These are phyloP conservation scores for Rhynchosporium secalis DNA, from an alignment of 2,329 filamentous ascomycete species.

Conservation along the genomic window DNA sequence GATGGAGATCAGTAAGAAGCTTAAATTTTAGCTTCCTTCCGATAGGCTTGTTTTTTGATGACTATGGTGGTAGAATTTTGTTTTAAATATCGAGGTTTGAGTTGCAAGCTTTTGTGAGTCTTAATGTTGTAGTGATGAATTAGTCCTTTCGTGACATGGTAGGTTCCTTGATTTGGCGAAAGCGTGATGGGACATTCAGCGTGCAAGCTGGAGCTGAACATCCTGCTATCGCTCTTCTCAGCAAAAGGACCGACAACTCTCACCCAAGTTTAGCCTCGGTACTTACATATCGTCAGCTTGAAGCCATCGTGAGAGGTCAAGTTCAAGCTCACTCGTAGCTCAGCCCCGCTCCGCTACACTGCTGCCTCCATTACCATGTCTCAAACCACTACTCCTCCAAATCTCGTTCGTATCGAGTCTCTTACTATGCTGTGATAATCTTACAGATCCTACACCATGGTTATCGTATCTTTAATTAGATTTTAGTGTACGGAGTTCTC, in stretches of 20 bases:
- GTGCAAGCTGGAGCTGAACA: not conserved
- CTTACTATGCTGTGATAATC: slow-evolving; percentile 7
- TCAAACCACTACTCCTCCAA: slow-evolving; percentile 1
- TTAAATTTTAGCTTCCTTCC: slow-evolving; percentile 12
- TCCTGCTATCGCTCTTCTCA: not conserved
- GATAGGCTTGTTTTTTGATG: not conserved
- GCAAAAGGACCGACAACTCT: not conserved
- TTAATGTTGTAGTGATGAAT: not conserved
- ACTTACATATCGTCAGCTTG: not conserved
- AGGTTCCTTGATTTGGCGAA: not conserved
- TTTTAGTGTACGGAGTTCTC: slow-evolving; percentile 3
- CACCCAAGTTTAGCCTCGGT: not conserved
- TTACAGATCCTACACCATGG: slow-evolving; percentile 3
- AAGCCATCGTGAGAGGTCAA: slow-evolving; percentile 11
- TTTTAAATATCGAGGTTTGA: not conserved
- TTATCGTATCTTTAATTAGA: slow-evolving; percentile 12
- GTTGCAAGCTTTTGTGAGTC: not conserved
- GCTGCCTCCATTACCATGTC: not conserved
- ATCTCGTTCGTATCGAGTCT: slow-evolving; percentile 12
- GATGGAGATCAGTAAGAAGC: slow-evolving; percentile 11
- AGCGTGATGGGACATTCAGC: not conserved
- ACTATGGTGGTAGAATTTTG: not conserved
- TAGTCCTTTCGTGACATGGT: not conserved
- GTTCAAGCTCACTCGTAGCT: slow-evolving; percentile 7
- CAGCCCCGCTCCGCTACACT: slow-evolving; percentile 6